Percentiles rank a stretch among this genome's conserved stretches.
phyloP scores from a whole-genome alignment of 371 early-diverging fungal genomes.

The Zychaea mexicana region DNA sequence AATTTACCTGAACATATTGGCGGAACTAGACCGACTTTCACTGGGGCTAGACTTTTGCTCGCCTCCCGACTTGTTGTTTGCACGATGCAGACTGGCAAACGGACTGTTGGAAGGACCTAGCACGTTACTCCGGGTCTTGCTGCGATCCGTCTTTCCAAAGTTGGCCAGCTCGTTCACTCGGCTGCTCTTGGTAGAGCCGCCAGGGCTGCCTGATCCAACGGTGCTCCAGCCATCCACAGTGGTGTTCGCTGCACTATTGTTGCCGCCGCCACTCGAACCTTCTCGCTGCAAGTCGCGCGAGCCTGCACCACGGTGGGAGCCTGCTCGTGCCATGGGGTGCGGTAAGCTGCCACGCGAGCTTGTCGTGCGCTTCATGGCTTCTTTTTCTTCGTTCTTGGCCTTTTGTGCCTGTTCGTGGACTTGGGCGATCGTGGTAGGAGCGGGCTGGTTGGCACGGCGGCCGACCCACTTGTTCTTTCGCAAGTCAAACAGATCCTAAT shows the following conservation, averaged over 20 bases:
- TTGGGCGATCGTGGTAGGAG: slow-evolving; percentile 88
- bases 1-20: slow-evolving; percentile 58
- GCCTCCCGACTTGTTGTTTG: slow-evolving; percentile 29
- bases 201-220: slow-evolving; percentile 53
- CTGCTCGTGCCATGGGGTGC: slow-evolving; percentile 55
- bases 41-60: slow-evolving; percentile 31
- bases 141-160: slow-evolving; percentile 79
- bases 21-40: slow-evolving; percentile 29
- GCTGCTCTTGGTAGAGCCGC: slow-evolving; percentile 35
- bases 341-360: slow-evolving; percentile 63
- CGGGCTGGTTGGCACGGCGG: slow-evolving; percentile 60
- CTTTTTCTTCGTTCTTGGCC: slow-evolving; percentile 67
- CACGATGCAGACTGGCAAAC: slow-evolving; percentile 51
- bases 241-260: slow-evolving; percentile 11
- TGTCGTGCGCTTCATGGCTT: slow-evolving; percentile 68
- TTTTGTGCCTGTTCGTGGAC: slow-evolving; percentile 79
- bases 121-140: slow-evolving; percentile 53
- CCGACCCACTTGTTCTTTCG: slow-evolving; percentile 81
- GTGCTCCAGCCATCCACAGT: slow-evolving; percentile 75
- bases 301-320: slow-evolving; percentile 56
- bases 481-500: slow-evolving; percentile 85
- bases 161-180: slow-evolving; percentile 73
- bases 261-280: slow-evolving; percentile 49
- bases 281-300: slow-evolving; percentile 42
- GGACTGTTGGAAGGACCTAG: slow-evolving; percentile 63